Evolutionary conservation across 2,329 filamentous ascomycete species (phyloP).

Genomic region (Clathrospora elynae): DNA sequence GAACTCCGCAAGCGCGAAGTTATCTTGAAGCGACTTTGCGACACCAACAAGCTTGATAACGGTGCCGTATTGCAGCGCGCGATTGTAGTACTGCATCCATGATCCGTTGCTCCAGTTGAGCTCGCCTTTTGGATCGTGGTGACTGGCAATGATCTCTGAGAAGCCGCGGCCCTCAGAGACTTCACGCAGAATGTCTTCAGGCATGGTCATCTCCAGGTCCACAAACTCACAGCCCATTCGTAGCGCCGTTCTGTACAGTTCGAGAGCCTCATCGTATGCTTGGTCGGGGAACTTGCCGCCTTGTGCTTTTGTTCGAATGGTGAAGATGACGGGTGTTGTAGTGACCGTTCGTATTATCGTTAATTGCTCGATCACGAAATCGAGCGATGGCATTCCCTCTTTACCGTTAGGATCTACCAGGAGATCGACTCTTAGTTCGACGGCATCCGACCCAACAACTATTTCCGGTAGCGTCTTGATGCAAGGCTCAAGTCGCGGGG

Average conservation of each 20-base stretch:
- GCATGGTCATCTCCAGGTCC: conserved; percentile 88
- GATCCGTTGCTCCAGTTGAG: conserved; percentile 92
- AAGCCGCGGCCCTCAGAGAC: conserved; percentile 71
- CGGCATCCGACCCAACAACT: conserved; percentile 85
- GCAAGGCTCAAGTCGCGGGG: conserved; percentile 72
- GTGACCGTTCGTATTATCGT: conserved; percentile 75
- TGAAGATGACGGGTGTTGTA: conserved; percentile 86
- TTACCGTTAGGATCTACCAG: conserved; percentile 71
- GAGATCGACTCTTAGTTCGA: conserved; percentile 92
- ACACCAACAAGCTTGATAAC: conserved; percentile 92
- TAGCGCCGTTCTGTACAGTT: conserved; percentile 77
- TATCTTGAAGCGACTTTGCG: conserved; percentile 78
- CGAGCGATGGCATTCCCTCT: conserved; percentile 64
- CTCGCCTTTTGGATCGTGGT: conserved; percentile 81
- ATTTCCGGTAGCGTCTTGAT: conserved; percentile 70
- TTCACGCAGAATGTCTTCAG: conserved; percentile 72
- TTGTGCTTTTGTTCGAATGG: conserved; percentile 81
- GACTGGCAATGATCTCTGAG: conserved; percentile 89
- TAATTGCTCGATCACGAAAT: conserved; percentile 82
- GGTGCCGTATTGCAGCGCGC: conserved; percentile 85
- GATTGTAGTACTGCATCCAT: conserved; percentile 90
- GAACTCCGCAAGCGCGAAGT: conserved; percentile 83
- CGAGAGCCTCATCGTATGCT: conserved; percentile 70
- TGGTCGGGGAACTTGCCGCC: conserved; percentile 86
- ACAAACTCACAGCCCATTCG: conserved; percentile 89